phyloP scores from a whole-genome alignment of 768 basidiomycete genomes.

The Butyriboletus loyo region DNA sequence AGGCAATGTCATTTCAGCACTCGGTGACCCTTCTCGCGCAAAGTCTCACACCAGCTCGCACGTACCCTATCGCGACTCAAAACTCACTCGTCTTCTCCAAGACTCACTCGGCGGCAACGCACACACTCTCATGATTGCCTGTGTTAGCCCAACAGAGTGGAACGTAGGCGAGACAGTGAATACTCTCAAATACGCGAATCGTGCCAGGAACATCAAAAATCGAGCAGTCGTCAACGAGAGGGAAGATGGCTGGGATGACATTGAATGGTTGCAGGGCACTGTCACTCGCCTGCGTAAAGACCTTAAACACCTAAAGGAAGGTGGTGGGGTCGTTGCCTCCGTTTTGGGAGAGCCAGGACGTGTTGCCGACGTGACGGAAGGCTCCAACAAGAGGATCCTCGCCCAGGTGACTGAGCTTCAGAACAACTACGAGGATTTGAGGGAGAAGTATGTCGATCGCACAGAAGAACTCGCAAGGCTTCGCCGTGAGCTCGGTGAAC shows the following conservation, averaged over 20 bases:
- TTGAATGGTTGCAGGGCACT: constrained; percentile 92
- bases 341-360: constrained; percentile 30
- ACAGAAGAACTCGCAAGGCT: constrained; percentile 84
- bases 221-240: constrained; percentile 86
- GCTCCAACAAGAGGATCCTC: constrained; percentile 70
- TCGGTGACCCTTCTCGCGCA: constrained; percentile 88
- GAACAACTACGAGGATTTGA: constrained; percentile 80
- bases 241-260: constrained; percentile 98
- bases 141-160: constrained; percentile 94
- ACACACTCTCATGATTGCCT: constrained; percentile 98
- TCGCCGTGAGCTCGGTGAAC: constrained; percentile 74
- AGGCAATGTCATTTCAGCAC: constrained; percentile 97
- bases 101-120: constrained; percentile 97
- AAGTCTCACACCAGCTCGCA: constrained; percentile 84
- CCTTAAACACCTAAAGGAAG: constrained; percentile 74
- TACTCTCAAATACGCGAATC: constrained; percentile 95
- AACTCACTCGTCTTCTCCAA: constrained; percentile 75
- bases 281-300: constrained; percentile 86
- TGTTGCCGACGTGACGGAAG: constrained; percentile 44
- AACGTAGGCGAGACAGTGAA: constrained; percentile 93
- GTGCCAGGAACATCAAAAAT: constrained; percentile 97
- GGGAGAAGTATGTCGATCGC: constrained; percentile 82
- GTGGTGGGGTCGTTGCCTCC: constrained; percentile 35
- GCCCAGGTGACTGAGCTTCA: constrained; percentile 82
- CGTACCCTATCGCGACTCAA: constrained; percentile 97